These are phyloP conservation scores for Teunomyces aglyptinius DNA, from an alignment of 805 yeast species.

Conservation along the genomic window DNA sequence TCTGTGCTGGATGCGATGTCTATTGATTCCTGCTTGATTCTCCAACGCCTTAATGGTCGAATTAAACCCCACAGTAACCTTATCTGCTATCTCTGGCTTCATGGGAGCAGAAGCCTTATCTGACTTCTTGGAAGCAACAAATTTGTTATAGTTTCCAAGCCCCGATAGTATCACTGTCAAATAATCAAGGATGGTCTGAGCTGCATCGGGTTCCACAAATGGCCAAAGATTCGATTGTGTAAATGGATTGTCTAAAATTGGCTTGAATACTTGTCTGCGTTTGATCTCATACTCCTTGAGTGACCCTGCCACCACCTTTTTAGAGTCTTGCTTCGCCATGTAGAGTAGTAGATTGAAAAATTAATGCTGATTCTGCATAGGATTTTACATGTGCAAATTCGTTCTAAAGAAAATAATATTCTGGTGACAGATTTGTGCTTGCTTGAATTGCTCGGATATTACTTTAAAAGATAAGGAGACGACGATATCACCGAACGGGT, in stretches of 20 bases:
- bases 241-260: slow-evolving; percentile 63
- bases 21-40: slow-evolving; percentile 31
- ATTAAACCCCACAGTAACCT: slow-evolving; percentile 52
- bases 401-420: too few relatives aligned
- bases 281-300: slow-evolving; percentile 49
- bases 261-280: slow-evolving; percentile 59
- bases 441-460: too few relatives aligned
- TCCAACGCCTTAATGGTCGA: slow-evolving; percentile 50
- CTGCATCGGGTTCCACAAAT: slow-evolving; percentile 37
- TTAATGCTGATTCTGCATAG: too few relatives aligned
- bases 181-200: slow-evolving; percentile 37
- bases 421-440: too few relatives aligned
- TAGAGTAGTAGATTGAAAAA: neutral
- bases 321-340: slow-evolving; percentile 6
- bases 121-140: slow-evolving; percentile 6
- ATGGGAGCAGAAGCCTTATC: slow-evolving; percentile 10
- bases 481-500: too few relatives aligned
- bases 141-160: slow-evolving; percentile 24
- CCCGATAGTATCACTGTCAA: slow-evolving; percentile 32
- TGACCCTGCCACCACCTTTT: slow-evolving; percentile 27
- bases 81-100: slow-evolving; percentile 21
- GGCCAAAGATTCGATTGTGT: slow-evolving; percentile 46
- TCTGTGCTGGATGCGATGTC: slow-evolving; percentile 11
- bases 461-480: too few relatives aligned
- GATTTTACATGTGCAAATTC: too few relatives aligned